Evolutionary conservation across 78 protist genomes (phyloP).

Genomic region (Dictyostelium citrinum): DNA sequence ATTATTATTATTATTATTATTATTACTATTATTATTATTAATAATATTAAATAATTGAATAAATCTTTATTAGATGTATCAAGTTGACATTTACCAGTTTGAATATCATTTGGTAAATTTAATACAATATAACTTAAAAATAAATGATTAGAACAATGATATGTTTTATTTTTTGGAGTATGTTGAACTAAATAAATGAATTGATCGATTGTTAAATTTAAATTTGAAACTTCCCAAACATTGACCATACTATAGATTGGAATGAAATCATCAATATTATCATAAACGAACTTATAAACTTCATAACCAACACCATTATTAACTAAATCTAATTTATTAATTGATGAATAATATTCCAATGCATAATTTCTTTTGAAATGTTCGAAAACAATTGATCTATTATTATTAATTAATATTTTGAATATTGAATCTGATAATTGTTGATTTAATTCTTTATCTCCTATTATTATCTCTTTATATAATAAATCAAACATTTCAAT

Average conservation of each 20-base stretch:
- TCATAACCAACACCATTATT: neutral
- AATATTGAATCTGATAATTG: neutral
- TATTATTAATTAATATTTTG: neutral
- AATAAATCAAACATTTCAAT: neutral
- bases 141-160: neutral
- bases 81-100: neutral
- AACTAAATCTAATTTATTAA: neutral
- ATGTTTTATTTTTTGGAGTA: neutral
- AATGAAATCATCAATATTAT: neutral
- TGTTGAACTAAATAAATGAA: neutral
- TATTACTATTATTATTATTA: no score
- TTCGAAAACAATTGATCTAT: neutral
- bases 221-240: neutral
- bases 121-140: neutral
- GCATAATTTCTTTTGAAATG: neutral
- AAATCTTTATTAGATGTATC: neutral
- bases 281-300: neutral
- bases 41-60: neutral
- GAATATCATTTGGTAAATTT: neutral
- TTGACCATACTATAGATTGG: neutral
- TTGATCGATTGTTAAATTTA: neutral
- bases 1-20: no score
- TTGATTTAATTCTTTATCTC: neutral
- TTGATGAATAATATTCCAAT: neutral
- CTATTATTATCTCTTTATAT: neutral